These are phyloP conservation scores for Brassica cretica DNA, from an alignment of 345 rosid species.

Conservation along the genomic window DNA sequence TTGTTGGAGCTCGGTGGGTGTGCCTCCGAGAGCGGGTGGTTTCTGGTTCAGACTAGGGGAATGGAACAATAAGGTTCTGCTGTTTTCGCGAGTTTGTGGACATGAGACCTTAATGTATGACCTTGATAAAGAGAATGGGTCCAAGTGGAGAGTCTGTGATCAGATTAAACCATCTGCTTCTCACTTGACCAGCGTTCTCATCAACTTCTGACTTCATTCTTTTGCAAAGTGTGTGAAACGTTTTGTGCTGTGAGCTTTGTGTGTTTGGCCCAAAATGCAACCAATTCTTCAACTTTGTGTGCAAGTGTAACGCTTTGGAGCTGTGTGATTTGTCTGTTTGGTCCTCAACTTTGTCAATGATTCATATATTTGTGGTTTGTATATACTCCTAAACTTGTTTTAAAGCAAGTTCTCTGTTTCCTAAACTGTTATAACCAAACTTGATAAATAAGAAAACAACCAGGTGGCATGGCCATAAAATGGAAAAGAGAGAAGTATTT, in stretches of 20 bases:
- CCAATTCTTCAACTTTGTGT: not conserved
- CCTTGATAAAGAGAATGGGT: constrained; percentile 61
- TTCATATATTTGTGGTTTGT: not conserved
- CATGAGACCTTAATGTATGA: constrained; percentile 63
- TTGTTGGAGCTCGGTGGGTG: constrained; percentile 65
- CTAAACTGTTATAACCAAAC: not conserved
- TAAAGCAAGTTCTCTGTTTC: not conserved
- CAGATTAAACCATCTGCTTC: constrained; percentile 66
- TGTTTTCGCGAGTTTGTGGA: constrained; percentile 61
- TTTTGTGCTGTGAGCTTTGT: not conserved
- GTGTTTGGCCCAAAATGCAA: constrained; percentile 1
- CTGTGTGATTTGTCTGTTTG: constrained; percentile 7
- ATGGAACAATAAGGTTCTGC: constrained; percentile 60
- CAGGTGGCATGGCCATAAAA: not conserved
- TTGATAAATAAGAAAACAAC: too few relatives aligned
- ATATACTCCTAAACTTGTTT: not conserved
- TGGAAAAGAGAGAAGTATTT: not conserved
- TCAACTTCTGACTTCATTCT: constrained; percentile 29
- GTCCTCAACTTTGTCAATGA: not conserved
- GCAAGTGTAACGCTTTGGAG: not conserved
- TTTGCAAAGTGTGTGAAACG: not conserved
- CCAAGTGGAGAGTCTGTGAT: constrained; percentile 69
- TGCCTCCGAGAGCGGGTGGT: constrained; percentile 74
- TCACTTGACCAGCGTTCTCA: constrained; percentile 48
- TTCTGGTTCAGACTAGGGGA: constrained; percentile 67